These are phyloP conservation scores for Albatrellus sp. DNA, from an alignment of 1,284 basidiomycete species.

Conservation along the genomic window DNA sequence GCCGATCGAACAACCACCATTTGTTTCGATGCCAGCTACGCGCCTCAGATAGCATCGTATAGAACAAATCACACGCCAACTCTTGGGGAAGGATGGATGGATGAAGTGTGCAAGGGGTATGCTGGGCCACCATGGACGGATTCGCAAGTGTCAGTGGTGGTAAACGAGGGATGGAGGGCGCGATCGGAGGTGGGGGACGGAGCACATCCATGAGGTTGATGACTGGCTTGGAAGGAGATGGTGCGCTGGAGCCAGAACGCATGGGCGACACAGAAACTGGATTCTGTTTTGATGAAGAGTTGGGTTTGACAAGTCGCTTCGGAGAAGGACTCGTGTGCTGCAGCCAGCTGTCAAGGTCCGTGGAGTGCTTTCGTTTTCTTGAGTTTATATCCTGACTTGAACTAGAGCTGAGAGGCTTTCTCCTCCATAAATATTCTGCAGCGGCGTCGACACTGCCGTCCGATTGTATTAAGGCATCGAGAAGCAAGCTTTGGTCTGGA, in stretches of 20 bases:
- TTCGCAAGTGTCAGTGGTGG: slow-evolving; percentile 44
- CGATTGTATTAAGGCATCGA: slow-evolving; percentile 48
- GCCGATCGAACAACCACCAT: slow-evolving; percentile 74
- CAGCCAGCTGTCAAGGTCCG: slow-evolving; percentile 39
- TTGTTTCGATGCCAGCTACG: slow-evolving; percentile 60
- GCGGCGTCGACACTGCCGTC: slow-evolving; percentile 43
- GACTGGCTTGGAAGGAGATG: slow-evolving; percentile 11
- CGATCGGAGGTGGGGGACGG: slow-evolving; percentile 33
- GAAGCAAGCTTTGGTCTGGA: slow-evolving; percentile 27
- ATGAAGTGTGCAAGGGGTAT: slow-evolving; percentile 71
- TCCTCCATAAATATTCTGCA: slow-evolving; percentile 30
- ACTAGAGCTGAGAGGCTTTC: slow-evolving; percentile 4
- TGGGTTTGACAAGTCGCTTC: not conserved
- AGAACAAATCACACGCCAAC: slow-evolving; percentile 59
- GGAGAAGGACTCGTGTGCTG: slow-evolving; percentile 1
- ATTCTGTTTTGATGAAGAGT: slow-evolving; percentile 4
- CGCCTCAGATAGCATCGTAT: slow-evolving; percentile 54
- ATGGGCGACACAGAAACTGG: not conserved
- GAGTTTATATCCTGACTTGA: slow-evolving; percentile 10
- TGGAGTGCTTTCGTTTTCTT: slow-evolving; percentile 31
- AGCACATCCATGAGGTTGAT: slow-evolving; percentile 45
- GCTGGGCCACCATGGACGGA: slow-evolving; percentile 49
- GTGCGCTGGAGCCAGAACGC: slow-evolving; percentile 3
- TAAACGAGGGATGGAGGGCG: slow-evolving; percentile 25
- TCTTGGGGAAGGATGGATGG: slow-evolving; percentile 55